Base-by-base conservation (phyloP, 148 eudicot genomes). In the Hydrangea macrophylla region DNA sequence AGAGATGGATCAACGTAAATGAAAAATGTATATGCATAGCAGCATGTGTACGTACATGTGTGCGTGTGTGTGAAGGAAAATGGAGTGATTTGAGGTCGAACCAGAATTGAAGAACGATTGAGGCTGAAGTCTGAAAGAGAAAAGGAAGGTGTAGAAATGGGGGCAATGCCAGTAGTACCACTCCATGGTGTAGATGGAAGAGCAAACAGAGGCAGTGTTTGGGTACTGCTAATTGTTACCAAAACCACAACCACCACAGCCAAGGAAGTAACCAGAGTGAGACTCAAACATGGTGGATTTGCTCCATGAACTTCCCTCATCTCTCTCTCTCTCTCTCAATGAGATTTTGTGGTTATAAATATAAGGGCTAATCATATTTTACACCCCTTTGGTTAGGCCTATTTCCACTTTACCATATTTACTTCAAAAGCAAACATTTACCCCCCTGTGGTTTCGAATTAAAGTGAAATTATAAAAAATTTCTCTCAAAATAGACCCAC, bases 151-250 rank as follows among this genome's bases (percentile, higher is more conserved):
- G 45, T 27, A 18, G 39, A 32, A 33, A 33, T 22, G 23, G 58
- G 26, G 37, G 31, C 59, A 20, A 2, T 48, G 6, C 6, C 15
- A 2, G 20, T 2, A 13, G 51, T 9, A 45, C 69, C 42, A 67
- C 13, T 54, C 70, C 70, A 55, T 24, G 61, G 50, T 55, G 70
- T 20, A 54, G 70, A 55, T 67, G 32, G 53, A 26, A 67, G 23
- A 25, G 62, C 5, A 13, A 55, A 25, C 24, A 55, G n/a, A 53
- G 32, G 1, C 36, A 55, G 8, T 17, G 26, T 8, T 9, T 4
- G 0, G 32, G 70, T 36, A 55, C 53, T 36, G 39, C 53, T 35
- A 22, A 33, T 55, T 53, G 15, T 36, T 33, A 55, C 17, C 70
- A 68, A 13, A 20, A 39, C 53, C 23, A 68, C 53, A 24, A 68